phyloP scores from a whole-genome alignment of 1,139 yeast genomes.

The Yamadazyma conglobata region DNA sequence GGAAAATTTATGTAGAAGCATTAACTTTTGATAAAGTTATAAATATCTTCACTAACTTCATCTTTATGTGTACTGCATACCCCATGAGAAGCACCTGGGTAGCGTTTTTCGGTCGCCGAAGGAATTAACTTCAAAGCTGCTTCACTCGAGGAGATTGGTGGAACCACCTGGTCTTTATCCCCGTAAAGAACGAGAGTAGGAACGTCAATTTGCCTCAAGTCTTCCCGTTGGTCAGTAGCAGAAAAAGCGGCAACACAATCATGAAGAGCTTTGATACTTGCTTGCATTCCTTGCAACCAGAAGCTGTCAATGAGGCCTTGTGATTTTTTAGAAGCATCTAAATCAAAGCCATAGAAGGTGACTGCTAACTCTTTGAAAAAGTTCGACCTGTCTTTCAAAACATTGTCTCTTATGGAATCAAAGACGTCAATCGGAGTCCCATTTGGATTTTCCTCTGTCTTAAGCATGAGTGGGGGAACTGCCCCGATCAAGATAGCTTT shows the following conservation, averaged over 20 bases:
- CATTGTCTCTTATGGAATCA: conserved; percentile 13
- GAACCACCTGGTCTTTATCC: conserved; percentile 17
- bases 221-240: conserved; percentile 15
- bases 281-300: conserved; percentile 19
- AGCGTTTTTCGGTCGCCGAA: no score
- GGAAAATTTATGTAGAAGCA: no score
- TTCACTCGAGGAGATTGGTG: no score
- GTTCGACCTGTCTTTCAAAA: conserved; percentile 13
- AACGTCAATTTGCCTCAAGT: conserved; percentile 13
- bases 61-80: no score
- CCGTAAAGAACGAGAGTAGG: conserved; percentile 18
- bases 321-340: conserved; percentile 6
- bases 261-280: conserved; percentile 14
- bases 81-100: no score
- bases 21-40: no score
- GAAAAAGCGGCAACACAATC: conserved; percentile 17
- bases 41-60: no score
- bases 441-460: conserved; percentile 12
- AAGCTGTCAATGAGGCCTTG: conserved; percentile 14
- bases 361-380: conserved; percentile 16
- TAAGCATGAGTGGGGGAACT: conserved; percentile 17
- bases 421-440: conserved; percentile 15
- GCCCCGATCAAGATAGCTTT: conserved; percentile 18
- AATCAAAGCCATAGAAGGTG: conserved; percentile 14
- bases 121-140: no score